A percentile compares a stretch with the other conserved stretches of the same genome.
These are phyloP conservation scores for Polytrichum formosum DNA, from an alignment of 225 moss, liverwort and hornwort species.

Conservation along the genomic window DNA sequence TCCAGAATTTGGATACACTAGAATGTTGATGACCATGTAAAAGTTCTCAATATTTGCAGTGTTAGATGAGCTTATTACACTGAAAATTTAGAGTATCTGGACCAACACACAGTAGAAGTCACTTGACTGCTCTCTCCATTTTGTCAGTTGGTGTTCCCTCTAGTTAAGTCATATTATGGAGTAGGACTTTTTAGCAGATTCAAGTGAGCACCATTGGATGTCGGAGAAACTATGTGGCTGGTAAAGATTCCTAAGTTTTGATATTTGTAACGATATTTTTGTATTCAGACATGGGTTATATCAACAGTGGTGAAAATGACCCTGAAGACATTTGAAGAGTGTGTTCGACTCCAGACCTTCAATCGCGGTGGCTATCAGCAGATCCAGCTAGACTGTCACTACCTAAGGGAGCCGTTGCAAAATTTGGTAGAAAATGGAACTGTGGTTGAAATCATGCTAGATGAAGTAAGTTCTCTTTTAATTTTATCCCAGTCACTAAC, in stretches of 20 bases:
- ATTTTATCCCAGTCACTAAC: too few relatives aligned
- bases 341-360: conserved; percentile 81
- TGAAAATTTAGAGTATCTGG: background rate
- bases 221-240: too few relatives aligned
- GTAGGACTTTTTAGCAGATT: too few relatives aligned
- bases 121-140: too few relatives aligned
- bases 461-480: conserved; percentile 60
- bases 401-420: conserved; percentile 66
- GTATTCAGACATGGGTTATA: conserved; percentile 71
- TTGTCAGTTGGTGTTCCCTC: too few relatives aligned
- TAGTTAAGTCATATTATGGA: too few relatives aligned
- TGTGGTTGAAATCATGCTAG: conserved; percentile 65
- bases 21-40: too few relatives aligned
- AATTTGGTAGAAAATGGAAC: conserved; percentile 63
- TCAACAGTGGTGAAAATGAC: conserved; percentile 77
- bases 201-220: too few relatives aligned
- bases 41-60: too few relatives aligned
- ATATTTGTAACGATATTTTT: background rate
- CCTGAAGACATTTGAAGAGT: conserved; percentile 85
- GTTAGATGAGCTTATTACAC: background rate
- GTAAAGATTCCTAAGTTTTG: too few relatives aligned
- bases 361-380: conserved; percentile 85
- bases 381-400: conserved; percentile 92
- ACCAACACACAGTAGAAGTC: background rate
- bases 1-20: too few relatives aligned